A percentile compares a stretch with the other conserved stretches of the same genome.
Conservation (phyloP, 306 rosid genomes). For the Arachis stenosperma region DNA sequence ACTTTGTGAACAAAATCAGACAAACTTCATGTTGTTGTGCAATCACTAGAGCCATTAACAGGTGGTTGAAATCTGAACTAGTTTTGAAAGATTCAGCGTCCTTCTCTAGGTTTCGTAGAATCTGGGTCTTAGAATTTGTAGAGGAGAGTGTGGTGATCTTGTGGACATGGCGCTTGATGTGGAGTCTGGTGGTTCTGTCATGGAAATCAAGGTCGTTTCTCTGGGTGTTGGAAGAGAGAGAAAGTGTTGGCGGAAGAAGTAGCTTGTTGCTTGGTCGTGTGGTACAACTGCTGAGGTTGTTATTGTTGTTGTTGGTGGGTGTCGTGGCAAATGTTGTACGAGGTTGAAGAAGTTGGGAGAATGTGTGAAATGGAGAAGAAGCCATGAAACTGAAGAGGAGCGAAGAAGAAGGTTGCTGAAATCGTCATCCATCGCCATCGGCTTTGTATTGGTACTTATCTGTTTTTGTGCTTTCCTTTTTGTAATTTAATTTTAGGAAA, state of each 20-base stretch:
- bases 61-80: constrained; percentile 55
- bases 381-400: no score
- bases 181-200: constrained; percentile 33
- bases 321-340: no score
- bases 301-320: no score
- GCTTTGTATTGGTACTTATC: no score
- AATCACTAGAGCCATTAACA: constrained; percentile 55
- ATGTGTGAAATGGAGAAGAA: no score
- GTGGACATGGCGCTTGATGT: constrained; percentile 39
- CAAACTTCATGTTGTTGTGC: constrained; percentile 49
- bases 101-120: constrained; percentile 32
- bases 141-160: constrained; percentile 43
- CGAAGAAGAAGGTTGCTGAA: no score
- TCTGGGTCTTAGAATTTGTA: constrained; percentile 33
- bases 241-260: constrained; percentile 4
- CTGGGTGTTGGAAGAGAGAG: constrained; percentile 18
- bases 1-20: constrained; percentile 42
- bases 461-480: no score
- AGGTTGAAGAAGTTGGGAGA: not conserved
- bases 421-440: no score
- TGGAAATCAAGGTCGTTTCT: constrained; percentile 32
- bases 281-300: constrained; percentile 8
- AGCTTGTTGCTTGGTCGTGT: not conserved
- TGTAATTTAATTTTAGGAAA: no score
- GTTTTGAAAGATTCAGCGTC: constrained; percentile 31